Evolutionary conservation across 805 yeast genomes (phyloP).

Genomic region (Metschnikowia colocasiae): DNA sequence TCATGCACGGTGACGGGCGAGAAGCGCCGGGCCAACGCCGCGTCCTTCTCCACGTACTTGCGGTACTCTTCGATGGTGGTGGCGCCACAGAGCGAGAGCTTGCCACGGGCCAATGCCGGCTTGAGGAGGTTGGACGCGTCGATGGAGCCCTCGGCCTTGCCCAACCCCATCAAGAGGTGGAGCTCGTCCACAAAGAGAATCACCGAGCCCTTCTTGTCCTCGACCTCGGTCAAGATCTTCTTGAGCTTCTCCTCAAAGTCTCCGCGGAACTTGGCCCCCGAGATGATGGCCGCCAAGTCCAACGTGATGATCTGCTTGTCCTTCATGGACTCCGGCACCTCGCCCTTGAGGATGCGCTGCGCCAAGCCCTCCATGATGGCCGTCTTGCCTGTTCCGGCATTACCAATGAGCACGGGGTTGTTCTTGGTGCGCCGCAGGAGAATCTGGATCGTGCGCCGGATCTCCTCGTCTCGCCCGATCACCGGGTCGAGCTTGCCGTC

Average conservation of each 20-base stretch:
- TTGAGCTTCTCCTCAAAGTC: conserved; percentile 92
- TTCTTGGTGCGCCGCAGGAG: conserved; percentile 90
- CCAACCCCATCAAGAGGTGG: conserved; percentile 84
- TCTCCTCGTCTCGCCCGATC: conserved; percentile 95
- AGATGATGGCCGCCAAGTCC: conserved; percentile 83
- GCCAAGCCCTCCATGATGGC: conserved; percentile 96
- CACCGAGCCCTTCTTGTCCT: conserved; percentile 67
- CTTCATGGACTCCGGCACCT: conserved; percentile 92
- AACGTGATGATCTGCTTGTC: conserved; percentile 78
- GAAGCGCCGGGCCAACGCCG: conserved; percentile 91
- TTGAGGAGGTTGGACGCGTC: conserved; percentile 92
- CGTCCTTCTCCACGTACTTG: conserved; percentile 92
- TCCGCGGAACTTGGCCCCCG: conserved; percentile 95
- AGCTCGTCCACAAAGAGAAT: conserved; percentile 88
- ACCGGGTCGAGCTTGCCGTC: conserved; percentile 95
- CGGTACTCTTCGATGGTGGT: conserved; percentile 92
- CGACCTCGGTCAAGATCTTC: conserved; percentile 76
- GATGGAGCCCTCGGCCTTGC: conserved; percentile 91
- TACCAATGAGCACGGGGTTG: conserved; percentile 91
- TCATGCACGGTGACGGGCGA: conserved; percentile 84
- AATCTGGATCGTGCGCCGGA: conserved; percentile 87
- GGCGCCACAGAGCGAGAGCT: conserved; percentile 91
- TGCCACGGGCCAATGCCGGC: conserved; percentile 92
- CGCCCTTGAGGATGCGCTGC: conserved; percentile 84
- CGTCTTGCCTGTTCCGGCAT: conserved; percentile 98